Base-by-base conservation (phyloP, 139 green algal species). In the Eudorina sp. region DNA sequence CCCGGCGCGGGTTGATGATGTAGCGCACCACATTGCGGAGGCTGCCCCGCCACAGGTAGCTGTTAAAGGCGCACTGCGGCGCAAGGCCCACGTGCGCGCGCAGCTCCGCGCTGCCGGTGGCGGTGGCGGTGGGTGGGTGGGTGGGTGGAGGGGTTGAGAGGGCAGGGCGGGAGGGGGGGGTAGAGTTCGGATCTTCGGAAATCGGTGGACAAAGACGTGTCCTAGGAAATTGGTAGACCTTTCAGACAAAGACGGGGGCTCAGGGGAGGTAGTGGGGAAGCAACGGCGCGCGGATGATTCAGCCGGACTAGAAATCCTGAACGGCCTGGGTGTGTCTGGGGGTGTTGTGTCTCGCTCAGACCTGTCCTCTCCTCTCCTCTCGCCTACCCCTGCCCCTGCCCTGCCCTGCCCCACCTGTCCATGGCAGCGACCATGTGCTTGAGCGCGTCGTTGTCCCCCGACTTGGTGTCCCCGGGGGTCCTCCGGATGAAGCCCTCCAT, bases 381-480 rank as follows among this genome's bases (percentile, higher is more conserved):
- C 21, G 11, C 43, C 23, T 25, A 6, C 43, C 72, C 72, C 36
- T n/a, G 3, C 8, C n/a, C 73, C 25, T n/a, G 16, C 48, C 48
- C 43, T 34, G 40, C 40, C 27, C 16, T 9, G 25, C 40, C 60
- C 43, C 64, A 81, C 70, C 64, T 66, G 58, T 70, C 70, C 81
- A 90, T 88, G 38, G 60, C 14, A 18, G 58, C 53, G 19, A 91
- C 8, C 14, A 94, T n/a, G 40, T 64, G 4, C 75, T 94, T 93
- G 29, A 94, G 69, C 66, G 91, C 91, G 66, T 94, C 89, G 79
- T 94, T 94, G 83, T 94, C 91, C 0, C 91, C 91, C 68, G 72
- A 89, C 74, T 91, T 93, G 19, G 86, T 93, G 75, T 94, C 89
- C 0, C 60, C 70, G 1, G 55, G 38, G 13, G 40, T 51, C 29